Percentiles rank a stretch among this genome's conserved stretches.
Conservation (phyloP, 2,329 filamentous ascomycete genomes). For the Fonsecaea pugnacius region DNA sequence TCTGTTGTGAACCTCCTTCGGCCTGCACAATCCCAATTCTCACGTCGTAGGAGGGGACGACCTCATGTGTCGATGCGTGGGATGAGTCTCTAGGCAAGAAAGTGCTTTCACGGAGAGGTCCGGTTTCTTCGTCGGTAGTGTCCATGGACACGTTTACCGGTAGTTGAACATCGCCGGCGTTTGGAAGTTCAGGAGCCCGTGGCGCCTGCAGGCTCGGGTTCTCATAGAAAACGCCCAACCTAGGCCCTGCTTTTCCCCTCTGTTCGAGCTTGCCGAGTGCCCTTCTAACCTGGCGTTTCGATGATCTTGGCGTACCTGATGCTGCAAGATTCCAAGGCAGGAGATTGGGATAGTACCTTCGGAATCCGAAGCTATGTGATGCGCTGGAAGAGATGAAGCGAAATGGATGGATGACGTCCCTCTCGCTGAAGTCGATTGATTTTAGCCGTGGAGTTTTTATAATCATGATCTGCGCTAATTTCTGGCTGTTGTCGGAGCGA, state of each 20-base stretch:
- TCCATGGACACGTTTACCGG: conserved; percentile 3
- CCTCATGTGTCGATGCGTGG: neutral
- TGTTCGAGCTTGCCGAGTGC: neutral
- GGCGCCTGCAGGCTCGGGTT: neutral
- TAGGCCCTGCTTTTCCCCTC: conserved; percentile 15
- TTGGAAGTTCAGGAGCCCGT: neutral
- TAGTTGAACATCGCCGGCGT: neutral
- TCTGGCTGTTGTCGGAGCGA: conserved; percentile 17
- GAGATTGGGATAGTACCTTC: conserved; percentile 18
- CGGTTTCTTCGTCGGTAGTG: conserved; percentile 16
- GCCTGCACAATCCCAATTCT: neutral
- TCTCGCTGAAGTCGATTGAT: conserved; percentile 38
- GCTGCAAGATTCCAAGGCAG: neutral
- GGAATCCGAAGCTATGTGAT: conserved; percentile 33
- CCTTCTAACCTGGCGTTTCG: conserved; percentile 3
- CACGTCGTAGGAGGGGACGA: neutral
- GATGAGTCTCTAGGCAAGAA: neutral
- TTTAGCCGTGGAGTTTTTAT: conserved; percentile 28
- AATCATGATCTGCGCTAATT: conserved; percentile 31
- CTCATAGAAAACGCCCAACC: conserved; percentile 22
- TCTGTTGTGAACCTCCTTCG: neutral
- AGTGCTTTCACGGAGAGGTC: neutral
- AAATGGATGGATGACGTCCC: conserved; percentile 20
- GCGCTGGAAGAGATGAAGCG: conserved; percentile 34
- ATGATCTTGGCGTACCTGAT: neutral